These are phyloP conservation scores for Phytophthora pinifolia DNA, from an alignment of 352 stramenopile species.

Conservation along the genomic window DNA sequence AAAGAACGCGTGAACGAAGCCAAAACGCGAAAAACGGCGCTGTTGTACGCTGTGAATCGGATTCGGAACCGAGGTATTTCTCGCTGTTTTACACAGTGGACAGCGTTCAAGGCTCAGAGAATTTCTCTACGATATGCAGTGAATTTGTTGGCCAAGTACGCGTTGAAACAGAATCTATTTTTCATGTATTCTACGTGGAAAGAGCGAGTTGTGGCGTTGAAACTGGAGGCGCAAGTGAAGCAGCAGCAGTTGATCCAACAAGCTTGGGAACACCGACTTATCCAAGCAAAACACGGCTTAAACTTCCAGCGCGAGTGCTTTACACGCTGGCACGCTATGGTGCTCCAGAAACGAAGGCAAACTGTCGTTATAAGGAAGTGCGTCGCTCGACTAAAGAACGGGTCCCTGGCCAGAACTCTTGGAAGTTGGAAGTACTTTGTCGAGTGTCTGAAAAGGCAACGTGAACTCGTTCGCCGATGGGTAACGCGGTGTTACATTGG, in stretches of 20 bases:
- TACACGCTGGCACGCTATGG: conserved; percentile 21
- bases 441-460: conserved; percentile 15
- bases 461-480: conserved; percentile 31
- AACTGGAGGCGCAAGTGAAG: conserved; percentile 11
- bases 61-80: conserved; percentile 37
- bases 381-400: conserved; percentile 27
- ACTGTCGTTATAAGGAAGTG: conserved; percentile 20
- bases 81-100: conserved; percentile 39
- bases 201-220: conserved; percentile 7
- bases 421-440: conserved; percentile 29
- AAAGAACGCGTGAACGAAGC: conserved; percentile 16
- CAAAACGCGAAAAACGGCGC: conserved; percentile 26
- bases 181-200: conserved; percentile 22
- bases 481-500: conserved; percentile 7
- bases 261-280: conserved; percentile 26
- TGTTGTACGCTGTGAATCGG: conserved; percentile 30
- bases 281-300: conserved; percentile 25
- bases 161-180: conserved; percentile 17
- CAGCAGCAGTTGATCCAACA: conserved; percentile 27
- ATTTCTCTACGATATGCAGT: conserved; percentile 11
- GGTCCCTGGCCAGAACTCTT: conserved; percentile 16
- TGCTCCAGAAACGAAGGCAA: conserved; percentile 3
- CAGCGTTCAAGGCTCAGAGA: conserved; percentile 8
- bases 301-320: conserved; percentile 28
- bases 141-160: conserved; percentile 8